These are phyloP conservation scores for Cladophialophora psammophila DNA, from an alignment of 2,329 filamentous ascomycete genomes.

Conservation along the genomic window DNA sequence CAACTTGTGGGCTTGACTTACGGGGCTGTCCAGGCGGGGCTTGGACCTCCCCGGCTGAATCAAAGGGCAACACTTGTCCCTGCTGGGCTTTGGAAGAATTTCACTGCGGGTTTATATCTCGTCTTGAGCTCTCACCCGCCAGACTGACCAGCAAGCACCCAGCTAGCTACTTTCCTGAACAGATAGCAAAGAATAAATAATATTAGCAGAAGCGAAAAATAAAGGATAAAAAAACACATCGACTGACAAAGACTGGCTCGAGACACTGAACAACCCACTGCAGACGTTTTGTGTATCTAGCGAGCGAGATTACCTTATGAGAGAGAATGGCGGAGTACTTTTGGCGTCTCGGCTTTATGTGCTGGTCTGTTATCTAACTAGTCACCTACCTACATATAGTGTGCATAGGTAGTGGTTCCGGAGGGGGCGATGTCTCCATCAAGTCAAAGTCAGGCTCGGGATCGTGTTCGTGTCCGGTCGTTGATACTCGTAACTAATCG, in stretches of 20 bases:
- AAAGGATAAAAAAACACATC: too few species aligned
- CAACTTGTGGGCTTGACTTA: neutral
- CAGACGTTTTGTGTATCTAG: too few species aligned
- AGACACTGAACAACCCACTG: neutral
- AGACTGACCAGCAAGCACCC: neutral
- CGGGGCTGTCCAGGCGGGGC: neutral
- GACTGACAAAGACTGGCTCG: neutral
- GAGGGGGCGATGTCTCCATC: too few species aligned
- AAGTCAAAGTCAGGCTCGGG: too few species aligned
- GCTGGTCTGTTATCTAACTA: too few species aligned
- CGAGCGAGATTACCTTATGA: too few species aligned
- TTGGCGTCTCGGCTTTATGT: too few species aligned
- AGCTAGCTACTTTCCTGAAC: neutral
- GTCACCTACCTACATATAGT: too few species aligned
- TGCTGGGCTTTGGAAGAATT: neutral
- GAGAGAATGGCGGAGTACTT: too few species aligned
- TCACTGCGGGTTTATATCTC: neutral
- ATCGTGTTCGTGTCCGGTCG: too few species aligned
- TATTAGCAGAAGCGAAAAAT: neutral
- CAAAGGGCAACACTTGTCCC: neutral
- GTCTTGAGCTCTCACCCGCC: neutral
- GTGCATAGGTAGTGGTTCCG: too few species aligned
- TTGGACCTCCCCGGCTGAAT: neutral
- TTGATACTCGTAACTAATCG: too few species aligned
- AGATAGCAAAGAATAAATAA: constrained; percentile 2